Evolutionary conservation across 2,329 filamentous ascomycete genomes (phyloP).

Genomic region (Aspergillus costaricaensis): DNA sequence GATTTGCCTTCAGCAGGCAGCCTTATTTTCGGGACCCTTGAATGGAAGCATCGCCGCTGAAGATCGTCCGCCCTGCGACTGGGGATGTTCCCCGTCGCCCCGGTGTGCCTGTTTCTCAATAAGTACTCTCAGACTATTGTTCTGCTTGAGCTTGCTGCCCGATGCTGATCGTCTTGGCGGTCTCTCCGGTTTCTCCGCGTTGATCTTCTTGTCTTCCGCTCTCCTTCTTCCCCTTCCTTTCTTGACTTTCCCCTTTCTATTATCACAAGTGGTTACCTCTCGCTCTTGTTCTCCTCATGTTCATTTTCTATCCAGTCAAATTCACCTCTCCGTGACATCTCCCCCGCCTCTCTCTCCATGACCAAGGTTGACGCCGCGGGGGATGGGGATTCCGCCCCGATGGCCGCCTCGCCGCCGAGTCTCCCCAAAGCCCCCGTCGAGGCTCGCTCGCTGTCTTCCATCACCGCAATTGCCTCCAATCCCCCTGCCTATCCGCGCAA

Average conservation of each 20-base stretch:
- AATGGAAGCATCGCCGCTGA: background rate
- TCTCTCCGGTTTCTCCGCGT: conserved; percentile 17
- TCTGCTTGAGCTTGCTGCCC: conserved; percentile 9
- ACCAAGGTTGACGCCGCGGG: conserved; percentile 27
- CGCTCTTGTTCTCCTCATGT: background rate
- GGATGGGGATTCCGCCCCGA: conserved; percentile 31
- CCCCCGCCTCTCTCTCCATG: conserved; percentile 19
- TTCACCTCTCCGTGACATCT: background rate
- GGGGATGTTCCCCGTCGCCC: background rate
- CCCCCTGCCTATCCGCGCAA: conserved; percentile 84
- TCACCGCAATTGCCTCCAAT: conserved; percentile 80
- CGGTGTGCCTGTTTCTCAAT: background rate
- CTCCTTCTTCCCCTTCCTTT: background rate
- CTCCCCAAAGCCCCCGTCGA: conserved; percentile 56
- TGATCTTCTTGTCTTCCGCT: conserved; percentile 10
- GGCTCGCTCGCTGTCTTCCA: conserved; percentile 76
- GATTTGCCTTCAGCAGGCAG: conserved; percentile 22
- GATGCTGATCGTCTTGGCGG: conserved; percentile 15
- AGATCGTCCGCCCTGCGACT: background rate
- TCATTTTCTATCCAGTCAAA: background rate
- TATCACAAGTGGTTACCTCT: background rate
- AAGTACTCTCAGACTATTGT: background rate
- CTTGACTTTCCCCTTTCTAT: background rate
- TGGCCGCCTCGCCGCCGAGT: conserved; percentile 21
- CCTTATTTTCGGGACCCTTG: conserved; percentile 13